Base-by-base conservation (phyloP, 116 monocot species). In the Phalaenopsis hybrid region DNA sequence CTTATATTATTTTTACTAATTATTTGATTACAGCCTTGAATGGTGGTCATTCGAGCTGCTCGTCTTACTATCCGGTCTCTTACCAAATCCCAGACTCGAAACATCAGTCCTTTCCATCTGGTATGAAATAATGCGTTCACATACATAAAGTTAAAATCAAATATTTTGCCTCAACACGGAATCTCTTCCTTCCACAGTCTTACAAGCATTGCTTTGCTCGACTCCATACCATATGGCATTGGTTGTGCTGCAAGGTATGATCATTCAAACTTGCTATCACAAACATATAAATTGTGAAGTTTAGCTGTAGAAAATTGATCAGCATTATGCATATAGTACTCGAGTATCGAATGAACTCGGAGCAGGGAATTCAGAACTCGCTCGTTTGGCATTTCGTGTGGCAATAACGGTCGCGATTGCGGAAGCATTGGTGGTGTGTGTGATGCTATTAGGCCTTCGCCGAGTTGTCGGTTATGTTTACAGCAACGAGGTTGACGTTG, bases 21-120 rank as follows among this genome's bases (percentile, higher is more conserved):
- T 55, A 55, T 15, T 78, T 37, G 41, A 41, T 31, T 52, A 5
- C 45, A 90, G 89, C 59, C 85, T 90, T 43, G 87, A 90, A 79
- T 90, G 89, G 89, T 90, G 89, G 89, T 90, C 87, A 1, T 90
- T 87, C 31, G 89, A 90, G 87, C 44, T 90, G 44, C 83, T 90
- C 41, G 76, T 89, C 68, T 83, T 89, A 16, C 82, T 87, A 21
- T 89, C 85, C 21, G 89, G 87, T 45, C 68, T 87, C 51, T 28
- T 89, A 13, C 87, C 87, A 50, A 87, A 86, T 69, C 87, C 87
- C 23, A 20, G 83, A 48, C 89, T 89, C 10, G 86, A 89, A 85
- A 89, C 87, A n/a, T 89, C 89, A 5, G 87, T 89, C 44, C 89
- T 89, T 75, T 89, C 89, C 16, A 83, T 89, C 52, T 89, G 89